Conservation (phyloP, 2,329 filamentous ascomycete genomes). For the Thelonectria blattea region DNA sequence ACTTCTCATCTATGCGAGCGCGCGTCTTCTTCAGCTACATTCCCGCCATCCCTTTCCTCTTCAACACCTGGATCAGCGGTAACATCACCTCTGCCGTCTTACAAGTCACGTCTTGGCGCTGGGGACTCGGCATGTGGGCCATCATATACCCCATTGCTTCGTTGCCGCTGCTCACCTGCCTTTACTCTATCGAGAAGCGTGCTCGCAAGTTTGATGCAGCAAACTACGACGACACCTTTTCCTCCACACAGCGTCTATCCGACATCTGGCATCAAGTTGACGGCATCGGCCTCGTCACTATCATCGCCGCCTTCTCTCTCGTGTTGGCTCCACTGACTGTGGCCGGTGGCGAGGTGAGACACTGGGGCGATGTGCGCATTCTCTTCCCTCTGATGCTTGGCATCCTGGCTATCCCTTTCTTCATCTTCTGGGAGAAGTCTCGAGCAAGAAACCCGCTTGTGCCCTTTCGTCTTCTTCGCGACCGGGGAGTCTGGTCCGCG, state of each 20-base stretch:
- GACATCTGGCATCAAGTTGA: slow-evolving; percentile 65
- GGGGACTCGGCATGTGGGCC: slow-evolving; percentile 69
- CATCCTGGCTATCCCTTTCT: slow-evolving; percentile 54
- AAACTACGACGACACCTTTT: neutral
- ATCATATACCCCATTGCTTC: slow-evolving; percentile 65
- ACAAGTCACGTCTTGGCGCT: slow-evolving; percentile 59
- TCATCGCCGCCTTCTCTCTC: slow-evolving; percentile 54
- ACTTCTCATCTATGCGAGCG: slow-evolving; percentile 64
- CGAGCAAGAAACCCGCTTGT: slow-evolving; percentile 58
- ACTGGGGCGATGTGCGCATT: slow-evolving; percentile 59
- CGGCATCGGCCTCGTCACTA: slow-evolving; percentile 53
- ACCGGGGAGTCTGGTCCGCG: slow-evolving; percentile 67
- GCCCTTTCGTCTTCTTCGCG: slow-evolving; percentile 62
- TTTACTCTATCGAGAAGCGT: slow-evolving; percentile 43
- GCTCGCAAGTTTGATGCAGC: slow-evolving; percentile 10
- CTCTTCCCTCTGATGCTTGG: slow-evolving; percentile 59
- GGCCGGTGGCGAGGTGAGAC: slow-evolving; percentile 53
- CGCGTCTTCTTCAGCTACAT: slow-evolving; percentile 68
- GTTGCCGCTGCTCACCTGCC: slow-evolving; percentile 57
- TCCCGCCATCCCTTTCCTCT: slow-evolving; percentile 63
- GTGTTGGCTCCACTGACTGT: slow-evolving; percentile 60
- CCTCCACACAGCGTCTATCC: slow-evolving; percentile 40
- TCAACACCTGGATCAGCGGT: slow-evolving; percentile 70
- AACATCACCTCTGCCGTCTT: slow-evolving; percentile 60
- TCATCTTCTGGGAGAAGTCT: slow-evolving; percentile 59